Conservation (phyloP, 768 basidiomycete species). For the Leccinum boreale region DNA sequence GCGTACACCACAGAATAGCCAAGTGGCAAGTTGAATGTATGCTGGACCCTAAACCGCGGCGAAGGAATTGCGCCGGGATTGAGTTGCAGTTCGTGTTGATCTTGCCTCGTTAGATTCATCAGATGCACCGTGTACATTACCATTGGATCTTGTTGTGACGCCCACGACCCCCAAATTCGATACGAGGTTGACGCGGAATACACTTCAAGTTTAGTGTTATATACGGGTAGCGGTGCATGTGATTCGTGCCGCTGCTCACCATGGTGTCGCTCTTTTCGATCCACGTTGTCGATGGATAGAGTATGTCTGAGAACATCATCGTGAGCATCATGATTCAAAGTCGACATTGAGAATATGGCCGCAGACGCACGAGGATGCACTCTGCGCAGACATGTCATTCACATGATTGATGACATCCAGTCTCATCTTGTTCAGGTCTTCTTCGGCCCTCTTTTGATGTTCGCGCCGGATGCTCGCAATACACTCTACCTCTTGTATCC, state of each 20-base stretch:
- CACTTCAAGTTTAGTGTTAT: background rate
- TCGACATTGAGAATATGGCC: background rate
- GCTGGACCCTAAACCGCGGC: constrained; percentile 14
- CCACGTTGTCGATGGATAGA: background rate
- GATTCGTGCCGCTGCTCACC: background rate
- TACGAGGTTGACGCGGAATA: background rate
- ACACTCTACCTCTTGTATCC: constrained; percentile 6
- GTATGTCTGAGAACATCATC: constrained; percentile 8
- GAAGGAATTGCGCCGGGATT: constrained; percentile 21
- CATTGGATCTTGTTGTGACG: constrained; percentile 16
- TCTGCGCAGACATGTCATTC: constrained; percentile 12
- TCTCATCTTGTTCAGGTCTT: constrained; percentile 13
- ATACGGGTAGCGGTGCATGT: too few species aligned
- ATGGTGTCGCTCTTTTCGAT: background rate
- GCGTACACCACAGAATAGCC: constrained; percentile 21
- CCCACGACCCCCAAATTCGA: constrained; percentile 2
- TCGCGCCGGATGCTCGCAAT: background rate
- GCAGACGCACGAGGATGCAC: constrained; percentile 6
- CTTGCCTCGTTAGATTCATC: constrained; percentile 28
- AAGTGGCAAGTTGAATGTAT: constrained; percentile 18
- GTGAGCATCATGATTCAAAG: background rate
- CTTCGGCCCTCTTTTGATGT: background rate
- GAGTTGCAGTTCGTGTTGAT: constrained; percentile 26
- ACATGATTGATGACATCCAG: constrained; percentile 16
- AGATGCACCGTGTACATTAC: constrained; percentile 20